Conservation (phyloP, 306 rosid genomes). For the Vigna hirtella region DNA sequence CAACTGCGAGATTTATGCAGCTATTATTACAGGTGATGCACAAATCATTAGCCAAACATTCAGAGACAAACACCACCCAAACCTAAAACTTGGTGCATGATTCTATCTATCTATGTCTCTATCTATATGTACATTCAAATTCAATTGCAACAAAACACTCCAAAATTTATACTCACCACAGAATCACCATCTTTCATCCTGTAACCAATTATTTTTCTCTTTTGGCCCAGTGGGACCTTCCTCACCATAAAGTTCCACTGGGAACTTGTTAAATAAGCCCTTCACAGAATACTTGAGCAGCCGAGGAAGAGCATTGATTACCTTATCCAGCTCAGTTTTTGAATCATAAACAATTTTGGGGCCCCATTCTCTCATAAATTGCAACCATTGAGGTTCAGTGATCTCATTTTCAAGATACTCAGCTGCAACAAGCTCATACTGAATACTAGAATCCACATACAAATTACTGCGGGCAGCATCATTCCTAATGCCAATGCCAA, state of each 20-base stretch:
- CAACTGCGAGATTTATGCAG: constrained; percentile 1
- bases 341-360: constrained; percentile 54
- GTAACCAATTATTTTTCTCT: constrained; percentile 55
- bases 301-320: constrained; percentile 47
- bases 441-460: constrained; percentile 53
- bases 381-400: constrained; percentile 54
- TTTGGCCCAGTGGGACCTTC: constrained; percentile 65
- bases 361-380: constrained; percentile 59
- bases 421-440: constrained; percentile 56
- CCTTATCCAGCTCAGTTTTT: constrained; percentile 54
- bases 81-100: constrained; percentile 20
- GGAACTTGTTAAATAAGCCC: constrained; percentile 45
- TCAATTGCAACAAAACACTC: constrained; percentile 29
- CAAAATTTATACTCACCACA: constrained; percentile 12
- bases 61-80: not conserved
- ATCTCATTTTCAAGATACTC: constrained; percentile 50
- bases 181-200: constrained; percentile 56
- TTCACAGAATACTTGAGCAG: constrained; percentile 43
- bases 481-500: constrained; percentile 56
- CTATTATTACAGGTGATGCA: constrained; percentile 8
- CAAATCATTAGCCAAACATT: constrained; percentile 38
- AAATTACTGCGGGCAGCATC: constrained; percentile 47
- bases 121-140: constrained; percentile 6
- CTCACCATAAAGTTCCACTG: constrained; percentile 57
- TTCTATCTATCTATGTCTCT: not conserved